A percentile compares a stretch with the other conserved stretches of the same genome.
phyloP scores from a whole-genome alignment of 495 filamentous ascomycete species.

The Penicillium cinerascens region DNA sequence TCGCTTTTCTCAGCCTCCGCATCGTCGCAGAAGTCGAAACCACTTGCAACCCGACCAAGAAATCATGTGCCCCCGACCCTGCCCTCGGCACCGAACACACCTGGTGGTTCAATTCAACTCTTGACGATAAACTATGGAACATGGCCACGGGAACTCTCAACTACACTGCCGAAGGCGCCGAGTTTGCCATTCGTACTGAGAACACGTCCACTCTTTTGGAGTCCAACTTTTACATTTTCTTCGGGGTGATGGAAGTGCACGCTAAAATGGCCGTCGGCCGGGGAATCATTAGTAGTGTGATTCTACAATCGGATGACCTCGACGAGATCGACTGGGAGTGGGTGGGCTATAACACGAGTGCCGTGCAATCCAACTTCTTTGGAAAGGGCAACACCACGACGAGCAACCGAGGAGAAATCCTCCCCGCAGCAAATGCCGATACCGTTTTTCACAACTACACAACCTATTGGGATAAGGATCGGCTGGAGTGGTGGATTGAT shows the following conservation, averaged over 20 bases:
- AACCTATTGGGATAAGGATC: slow-evolving; percentile 73
- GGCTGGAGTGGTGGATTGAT: slow-evolving; percentile 74
- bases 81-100: slow-evolving; percentile 72
- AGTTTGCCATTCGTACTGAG: slow-evolving; percentile 61
- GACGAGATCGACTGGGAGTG: slow-evolving; percentile 84
- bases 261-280: slow-evolving; percentile 62
- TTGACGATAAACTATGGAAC: slow-evolving; percentile 56
- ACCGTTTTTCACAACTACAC: slow-evolving; percentile 69
- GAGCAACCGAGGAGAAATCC: slow-evolving; percentile 56
- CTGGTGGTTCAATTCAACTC: slow-evolving; percentile 74
- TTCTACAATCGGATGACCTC: slow-evolving; percentile 75
- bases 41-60: slow-evolving; percentile 56
- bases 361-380: slow-evolving; percentile 83
- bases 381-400: slow-evolving; percentile 72
- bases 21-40: slow-evolving; percentile 16
- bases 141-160: slow-evolving; percentile 58
- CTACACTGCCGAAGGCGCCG: slow-evolving; percentile 57
- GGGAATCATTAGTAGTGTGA: slow-evolving; percentile 73
- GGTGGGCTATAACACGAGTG: slow-evolving; percentile 43
- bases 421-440: slow-evolving; percentile 53
- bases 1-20: background rate
- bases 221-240: slow-evolving; percentile 75
- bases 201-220: slow-evolving; percentile 46
- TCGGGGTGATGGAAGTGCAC: slow-evolving; percentile 63
- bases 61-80: slow-evolving; percentile 64